Conservation (phyloP, 805 yeast genomes). For the Kodamaea leandrae region DNA sequence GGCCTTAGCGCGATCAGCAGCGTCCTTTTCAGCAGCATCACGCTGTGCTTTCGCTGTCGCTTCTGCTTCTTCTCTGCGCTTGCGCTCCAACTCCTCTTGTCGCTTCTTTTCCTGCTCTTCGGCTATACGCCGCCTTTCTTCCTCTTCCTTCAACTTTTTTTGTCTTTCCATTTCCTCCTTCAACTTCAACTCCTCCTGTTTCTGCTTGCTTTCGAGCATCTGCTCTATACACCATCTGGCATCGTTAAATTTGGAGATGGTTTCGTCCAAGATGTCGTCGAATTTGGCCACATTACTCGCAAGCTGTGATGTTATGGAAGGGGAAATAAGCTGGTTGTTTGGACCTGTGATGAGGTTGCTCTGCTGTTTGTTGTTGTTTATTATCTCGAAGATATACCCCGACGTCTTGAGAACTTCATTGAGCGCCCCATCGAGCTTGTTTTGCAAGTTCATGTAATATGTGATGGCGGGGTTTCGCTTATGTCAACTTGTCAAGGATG, state of each 20-base stretch:
- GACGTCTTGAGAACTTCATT: constrained; percentile 41
- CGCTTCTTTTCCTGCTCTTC: constrained; percentile 20
- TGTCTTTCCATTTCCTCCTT: constrained; percentile 36
- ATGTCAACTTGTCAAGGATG: too few relatives aligned
- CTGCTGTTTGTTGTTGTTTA: constrained; percentile 39
- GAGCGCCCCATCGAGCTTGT: constrained; percentile 38
- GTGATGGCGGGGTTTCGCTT: too few relatives aligned
- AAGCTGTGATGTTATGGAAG: constrained; percentile 35
- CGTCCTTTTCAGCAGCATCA: constrained; percentile 13
- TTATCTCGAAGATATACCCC: constrained; percentile 43
- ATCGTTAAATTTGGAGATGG: constrained; percentile 40
- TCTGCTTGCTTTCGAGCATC: constrained; percentile 40
- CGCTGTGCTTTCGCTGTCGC: constrained; percentile 13
- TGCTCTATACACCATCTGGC: constrained; percentile 44
- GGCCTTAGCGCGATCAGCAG: constrained; percentile 11
- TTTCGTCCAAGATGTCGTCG: constrained; percentile 43
- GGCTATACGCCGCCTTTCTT: constrained; percentile 18
- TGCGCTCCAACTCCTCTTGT: constrained; percentile 16
- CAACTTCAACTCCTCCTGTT: constrained; percentile 38
- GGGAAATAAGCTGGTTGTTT: constrained; percentile 40
- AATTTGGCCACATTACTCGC: constrained; percentile 34
- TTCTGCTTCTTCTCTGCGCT: constrained; percentile 13
- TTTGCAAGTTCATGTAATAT: constrained; percentile 34
- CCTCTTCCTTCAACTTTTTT: constrained; percentile 26
- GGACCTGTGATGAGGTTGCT: constrained; percentile 42